These are phyloP conservation scores for Paxillus ammoniavirescens DNA, from an alignment of 768 basidiomycete species.

Conservation along the genomic window DNA sequence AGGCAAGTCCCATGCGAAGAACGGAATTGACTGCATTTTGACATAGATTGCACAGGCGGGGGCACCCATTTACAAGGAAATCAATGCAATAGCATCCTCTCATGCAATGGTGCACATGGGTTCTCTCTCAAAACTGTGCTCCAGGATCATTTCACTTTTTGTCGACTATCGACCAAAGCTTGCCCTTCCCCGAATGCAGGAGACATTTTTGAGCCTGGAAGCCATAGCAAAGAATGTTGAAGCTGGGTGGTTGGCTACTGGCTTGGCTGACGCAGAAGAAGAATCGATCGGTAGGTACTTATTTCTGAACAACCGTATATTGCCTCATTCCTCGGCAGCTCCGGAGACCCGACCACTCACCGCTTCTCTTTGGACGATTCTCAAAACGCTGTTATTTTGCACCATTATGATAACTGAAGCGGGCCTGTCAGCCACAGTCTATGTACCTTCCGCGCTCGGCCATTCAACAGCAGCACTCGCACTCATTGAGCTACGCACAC, in stretches of 20 bases:
- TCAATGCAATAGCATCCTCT: slow-evolving; percentile 35
- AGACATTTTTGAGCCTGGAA: slow-evolving; percentile 27
- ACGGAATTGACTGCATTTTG: background rate
- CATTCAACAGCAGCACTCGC: slow-evolving; percentile 50
- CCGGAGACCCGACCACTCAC: slow-evolving; percentile 43
- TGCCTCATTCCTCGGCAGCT: slow-evolving; percentile 30
- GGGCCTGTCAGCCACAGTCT: slow-evolving; percentile 54
- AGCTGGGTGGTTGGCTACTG: slow-evolving; percentile 44
- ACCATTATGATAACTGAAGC: slow-evolving; percentile 68
- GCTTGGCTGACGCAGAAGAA: slow-evolving; percentile 26
- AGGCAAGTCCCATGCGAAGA: slow-evolving; percentile 4
- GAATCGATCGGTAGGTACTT: slow-evolving; percentile 33
- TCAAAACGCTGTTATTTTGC: slow-evolving; percentile 78
- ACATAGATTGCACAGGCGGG: slow-evolving; percentile 21
- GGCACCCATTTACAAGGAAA: slow-evolving; percentile 35
- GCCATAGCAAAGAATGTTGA: slow-evolving; percentile 45
- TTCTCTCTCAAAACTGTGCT: slow-evolving; percentile 39
- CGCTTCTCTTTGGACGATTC: slow-evolving; percentile 58
- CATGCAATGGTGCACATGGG: slow-evolving; percentile 37
- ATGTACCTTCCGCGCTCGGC: slow-evolving; percentile 41
- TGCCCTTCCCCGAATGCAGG: slow-evolving; percentile 26
- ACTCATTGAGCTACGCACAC: slow-evolving; percentile 48
- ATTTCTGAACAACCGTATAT: slow-evolving; percentile 15
- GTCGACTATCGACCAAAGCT: slow-evolving; percentile 33
- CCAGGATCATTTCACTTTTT: slow-evolving; percentile 32